A percentile compares a stretch with the other conserved stretches of the same genome.
Evolutionary conservation across 345 rosid genomes (phyloP).

Genomic region (Eucalyptus cloeziana): DNA sequence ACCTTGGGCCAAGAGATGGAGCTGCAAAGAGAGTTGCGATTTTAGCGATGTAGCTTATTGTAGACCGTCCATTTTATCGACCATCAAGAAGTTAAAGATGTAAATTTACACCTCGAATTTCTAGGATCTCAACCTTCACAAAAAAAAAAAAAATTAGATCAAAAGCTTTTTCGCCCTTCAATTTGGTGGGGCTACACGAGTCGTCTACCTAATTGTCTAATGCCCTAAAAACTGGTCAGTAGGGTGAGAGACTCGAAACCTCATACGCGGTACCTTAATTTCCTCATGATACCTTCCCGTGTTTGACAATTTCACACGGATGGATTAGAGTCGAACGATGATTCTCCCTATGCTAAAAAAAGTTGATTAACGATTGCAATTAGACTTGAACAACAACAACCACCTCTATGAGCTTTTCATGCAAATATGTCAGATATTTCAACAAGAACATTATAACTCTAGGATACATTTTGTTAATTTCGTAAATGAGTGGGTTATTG

Average conservation of each 20-base stretch:
- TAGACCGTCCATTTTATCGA: background rate
- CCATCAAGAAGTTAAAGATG: background rate
- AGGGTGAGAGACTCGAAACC: background rate
- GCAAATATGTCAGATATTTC: background rate
- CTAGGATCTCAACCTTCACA: background rate
- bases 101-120: background rate
- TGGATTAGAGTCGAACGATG: background rate
- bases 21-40: background rate
- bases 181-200: background rate
- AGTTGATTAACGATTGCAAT: background rate
- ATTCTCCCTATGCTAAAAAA: background rate
- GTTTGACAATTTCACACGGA: background rate
- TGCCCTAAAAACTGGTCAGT: background rate
- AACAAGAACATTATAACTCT: background rate
- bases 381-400: background rate
- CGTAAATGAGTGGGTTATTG: background rate
- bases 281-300: background rate
- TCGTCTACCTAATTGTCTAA: background rate
- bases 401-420: background rate
- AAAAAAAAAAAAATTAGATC: background rate
- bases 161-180: background rate
- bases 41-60: background rate
- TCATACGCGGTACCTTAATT: background rate
- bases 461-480: background rate
- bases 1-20: background rate